Evolutionary conservation across 768 basidiomycete species (phyloP), one percentile per base, ranked within the genome.

Genomic region (Mycena metata): DNA sequence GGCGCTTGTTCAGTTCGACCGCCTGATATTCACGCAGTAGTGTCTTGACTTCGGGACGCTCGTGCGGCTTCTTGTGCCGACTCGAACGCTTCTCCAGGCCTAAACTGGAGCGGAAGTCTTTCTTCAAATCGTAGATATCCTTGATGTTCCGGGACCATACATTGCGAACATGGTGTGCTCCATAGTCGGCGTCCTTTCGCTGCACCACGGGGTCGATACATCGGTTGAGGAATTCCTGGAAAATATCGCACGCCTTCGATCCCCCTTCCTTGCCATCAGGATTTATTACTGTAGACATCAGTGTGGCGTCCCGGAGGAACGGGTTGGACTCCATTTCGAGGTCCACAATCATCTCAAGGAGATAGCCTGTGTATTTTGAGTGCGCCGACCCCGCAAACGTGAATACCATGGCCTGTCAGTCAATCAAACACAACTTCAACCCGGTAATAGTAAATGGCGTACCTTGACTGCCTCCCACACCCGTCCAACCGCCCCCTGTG

Each of bases 141-240:
- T 79, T 74, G 16, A 80, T 47, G 55, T 82, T 80, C 0, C 75
- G 78, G 13, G 78, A 75, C 45, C 75, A 65, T 11, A 76, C 63
- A 21, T 76, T 49, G 19, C 78, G 76, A 24, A 80, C 71, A 63
- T 76, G 79, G 7, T 62, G 21, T 24, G 68, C 70, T 11, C 74
- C 79, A 71, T 77, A 80, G 8, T 77, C 76, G 12, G 70, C 62
- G 33, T 76, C 78, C 46, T 79, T 76, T 5, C 67, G 67, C 17
- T 76, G 64, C 6, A 78, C 74, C 5, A 75, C 60, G 1, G 73
- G 76, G 50, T 80, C 76, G 17, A 81, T 73, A 19, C 76, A 69
- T 11, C 72, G 69, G 50, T 81, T 80, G 60, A 79, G 74, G 51
- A 77, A 76, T 60, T 81, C 81, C 62, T 82, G 80, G 30, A 78